Evolutionary conservation across 345 rosid species (phyloP), one percentile per base, ranked within the genome.

Genomic region (Theobroma cacao): DNA sequence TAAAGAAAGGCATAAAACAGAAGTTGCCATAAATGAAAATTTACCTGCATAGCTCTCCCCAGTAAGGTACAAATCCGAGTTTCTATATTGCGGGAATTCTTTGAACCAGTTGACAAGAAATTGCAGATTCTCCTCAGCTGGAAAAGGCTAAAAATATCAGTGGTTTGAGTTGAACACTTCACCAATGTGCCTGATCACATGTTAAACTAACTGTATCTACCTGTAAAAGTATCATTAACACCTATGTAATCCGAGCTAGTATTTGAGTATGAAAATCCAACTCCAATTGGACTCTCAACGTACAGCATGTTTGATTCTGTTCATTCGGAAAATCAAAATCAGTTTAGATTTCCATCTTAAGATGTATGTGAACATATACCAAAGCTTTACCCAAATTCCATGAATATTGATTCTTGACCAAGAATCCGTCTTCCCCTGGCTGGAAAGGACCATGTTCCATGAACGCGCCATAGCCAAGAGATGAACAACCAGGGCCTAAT

Each of bases 41-140:
- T 41, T 63, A 33, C 68, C 68, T 18, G 41, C 43, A 34, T 63
- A 63, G 26, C 68, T 34, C 34, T 63, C 68, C 68, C 26, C 41
- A 34, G 24, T 63, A 8, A 63, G 43, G 41, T 33, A 63, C 68
- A 63, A 63, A 63, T 63, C 41, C 7, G 68, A 63, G 43, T 63
- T 33, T 36, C 15, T 63, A 20, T 63, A 63, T 63, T 63, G 24
- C 0, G 68, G 68, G 43, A 63, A 34, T 63, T 63, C 43, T 34
- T 63, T 63, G 68, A 63, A 63, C 68, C 43, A 63, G 5, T 63
- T 63, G 18, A 63, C 68, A 34, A 63, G 26, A 34, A 34, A 63
- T 17, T 63, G 34, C 41, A 63, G 68, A 63, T 63, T 63, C 13
- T 63, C 30, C 68, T 63, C 13, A 33, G 26, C 43, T 63, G 43